Base-by-base conservation (phyloP, 2,329 filamentous ascomycete species). In the Torrubiellomyces zombiae region DNA sequence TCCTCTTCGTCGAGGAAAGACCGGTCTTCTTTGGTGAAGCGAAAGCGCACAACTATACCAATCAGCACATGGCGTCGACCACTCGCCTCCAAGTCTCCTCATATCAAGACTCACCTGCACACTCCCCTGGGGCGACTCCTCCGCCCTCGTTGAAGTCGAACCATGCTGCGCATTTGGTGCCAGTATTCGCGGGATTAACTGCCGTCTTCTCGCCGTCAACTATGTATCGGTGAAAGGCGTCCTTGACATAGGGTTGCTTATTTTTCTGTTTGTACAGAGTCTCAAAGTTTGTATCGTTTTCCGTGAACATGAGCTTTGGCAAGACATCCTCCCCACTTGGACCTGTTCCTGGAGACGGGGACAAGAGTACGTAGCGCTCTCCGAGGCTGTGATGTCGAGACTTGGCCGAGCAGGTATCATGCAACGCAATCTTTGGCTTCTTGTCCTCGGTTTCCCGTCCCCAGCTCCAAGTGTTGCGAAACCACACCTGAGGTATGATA, bases 401-500 rank as follows among this genome's bases (percentile, higher is more conserved):
- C 42, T 79, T 73, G 28, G 72, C 75, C 27, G 75, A 63, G 23
- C 75, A 72, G 15, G 77, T 68, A 14, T 61, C 66, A 14, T 72
- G 55, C 34, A 71, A 63, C 25, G 63, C 58, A 32, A 94, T 77
- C n/a, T 62, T 70, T 0, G 86, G 89, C 53, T 91, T 93, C 47
- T 75, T 73, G 25, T 77, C 68, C 16, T 63, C 57, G 8, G 70
- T 48, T 43, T 93, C 80, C 34, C 77, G 68, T 13, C 85, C 86
- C 86, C 86, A 95, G 19, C 78, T 70, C 89, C 89, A 95, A 3
- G 85, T 94, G 50, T 95, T 95, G 35, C 86, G 73, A 59, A 94
- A 95, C 82, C 85, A 94, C 26, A 93, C 71, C 32, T 95, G 89
- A 7, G 86, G 86, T 21, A 94, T 60, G 42, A 95, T 93, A 51